Evolutionary conservation across 2,329 filamentous ascomycete genomes (phyloP).

Genomic region (Akanthomyces uredinophilus): DNA sequence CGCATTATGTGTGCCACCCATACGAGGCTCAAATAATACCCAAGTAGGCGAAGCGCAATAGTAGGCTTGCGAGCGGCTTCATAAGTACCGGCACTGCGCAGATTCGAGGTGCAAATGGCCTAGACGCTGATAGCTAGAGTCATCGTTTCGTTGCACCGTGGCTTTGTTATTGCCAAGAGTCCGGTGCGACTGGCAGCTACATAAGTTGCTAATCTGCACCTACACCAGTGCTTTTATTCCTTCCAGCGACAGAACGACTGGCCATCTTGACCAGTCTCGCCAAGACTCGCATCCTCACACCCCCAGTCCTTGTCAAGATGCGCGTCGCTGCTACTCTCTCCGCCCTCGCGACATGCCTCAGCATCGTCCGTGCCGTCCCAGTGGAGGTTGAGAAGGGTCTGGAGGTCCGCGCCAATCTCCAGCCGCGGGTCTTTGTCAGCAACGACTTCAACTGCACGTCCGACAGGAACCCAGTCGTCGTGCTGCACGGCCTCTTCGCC

Average conservation of each 20-base stretch:
- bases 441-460: conserved; percentile 19
- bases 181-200: not conserved
- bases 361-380: not conserved
- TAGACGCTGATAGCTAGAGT: not conserved
- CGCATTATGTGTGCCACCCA: too few relatives aligned
- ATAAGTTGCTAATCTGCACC: not conserved
- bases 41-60: too few relatives aligned
- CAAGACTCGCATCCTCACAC: not conserved
- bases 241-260: not conserved
- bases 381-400: not conserved
- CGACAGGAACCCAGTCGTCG: conserved; percentile 19
- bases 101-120: not conserved
- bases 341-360: not conserved
- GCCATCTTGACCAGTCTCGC: too few relatives aligned
- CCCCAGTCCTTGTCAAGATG: not conserved
- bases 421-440: not conserved
- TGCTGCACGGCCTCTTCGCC: conserved; percentile 19
- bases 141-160: not conserved
- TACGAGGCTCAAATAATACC: too few relatives aligned
- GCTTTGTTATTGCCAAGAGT: not conserved
- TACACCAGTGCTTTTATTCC: not conserved
- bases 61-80: too few relatives aligned
- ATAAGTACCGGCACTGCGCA: too few relatives aligned
- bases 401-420: not conserved
- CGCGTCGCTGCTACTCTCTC: not conserved